Base-by-base conservation (phyloP, 306 rosid genomes). In the Erythrophleum fordii region DNA sequence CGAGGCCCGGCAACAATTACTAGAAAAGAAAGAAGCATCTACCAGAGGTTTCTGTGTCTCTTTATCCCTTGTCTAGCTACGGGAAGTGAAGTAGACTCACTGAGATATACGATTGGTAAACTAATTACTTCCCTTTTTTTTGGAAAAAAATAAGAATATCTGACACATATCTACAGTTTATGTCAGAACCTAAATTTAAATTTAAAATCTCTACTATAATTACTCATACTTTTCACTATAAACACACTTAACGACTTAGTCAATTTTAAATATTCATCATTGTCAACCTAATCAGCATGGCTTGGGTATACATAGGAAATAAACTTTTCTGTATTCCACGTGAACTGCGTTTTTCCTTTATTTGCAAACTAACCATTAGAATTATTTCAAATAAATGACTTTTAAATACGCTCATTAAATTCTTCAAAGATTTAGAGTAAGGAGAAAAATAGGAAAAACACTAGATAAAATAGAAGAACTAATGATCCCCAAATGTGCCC, bases 401-500 rank as follows among this genome's bases (percentile, higher is more conserved):
- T 83, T 64, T 42, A 42, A 64, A 64, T 72, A 62, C 71, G 71
- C 53, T 31, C 61, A 35, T 61, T 31, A 44, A 72, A 55, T 83
- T 72, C 49, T 37, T 55, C 37, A 65, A 69, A 71, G 62, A 66
- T 42, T 28, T 45, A 67, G 60, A 52, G 35, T 41, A 42, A 75
- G 75, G 82, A 77, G 78, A 11, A 76, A 66, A 52, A 13, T 18
- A 9, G 42, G 16, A 80, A 31, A 67, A 59, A 59, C 74, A 79
- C 69, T 22, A 16, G 2, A 60, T 42, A 82, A 59, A 59, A 26
- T 28, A 26, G n/a, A 67, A 35, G 14, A 76, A 66, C 3, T 17
- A 75, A 39, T 74, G 76, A 77, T 48, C 75, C 66, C 76, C 66
- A 80, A 80, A 79, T 84, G 84, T 84, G 75, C 75, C 82, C 84